A percentile compares a stretch with the other conserved stretches of the same genome.
Evolutionary conservation across 2,329 filamentous ascomycete species (phyloP).

Genomic region (Diaporthe sp.): DNA sequence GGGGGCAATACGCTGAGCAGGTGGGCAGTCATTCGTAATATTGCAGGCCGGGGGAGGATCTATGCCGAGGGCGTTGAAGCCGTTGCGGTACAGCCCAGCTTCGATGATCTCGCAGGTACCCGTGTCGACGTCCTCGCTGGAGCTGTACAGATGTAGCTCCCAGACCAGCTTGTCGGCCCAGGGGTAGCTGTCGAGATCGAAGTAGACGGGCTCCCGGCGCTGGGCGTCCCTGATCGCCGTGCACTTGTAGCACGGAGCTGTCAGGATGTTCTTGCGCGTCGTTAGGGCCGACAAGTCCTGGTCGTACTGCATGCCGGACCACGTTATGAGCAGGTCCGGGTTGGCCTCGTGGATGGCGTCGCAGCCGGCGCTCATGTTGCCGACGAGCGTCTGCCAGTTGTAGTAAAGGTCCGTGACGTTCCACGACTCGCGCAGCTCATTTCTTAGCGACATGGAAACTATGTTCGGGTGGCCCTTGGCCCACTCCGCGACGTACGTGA

Average conservation of each 20-base stretch:
- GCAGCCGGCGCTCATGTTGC: slow-evolving; percentile 57
- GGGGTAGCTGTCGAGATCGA: slow-evolving; percentile 58
- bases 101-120: slow-evolving; percentile 61
- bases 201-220: slow-evolving; percentile 57
- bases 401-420: slow-evolving; percentile 53
- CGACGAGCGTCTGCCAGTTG: slow-evolving; percentile 60
- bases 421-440: slow-evolving; percentile 55
- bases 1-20: slow-evolving; percentile 56
- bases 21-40: slow-evolving; percentile 52
- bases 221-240: slow-evolving; percentile 56
- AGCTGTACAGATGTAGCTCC: slow-evolving; percentile 59
- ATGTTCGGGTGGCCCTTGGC: slow-evolving; percentile 54
- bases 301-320: slow-evolving; percentile 63
- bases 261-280: slow-evolving; percentile 53
- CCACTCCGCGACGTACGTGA: slow-evolving; percentile 63
- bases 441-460: slow-evolving; percentile 56
- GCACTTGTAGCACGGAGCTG: slow-evolving; percentile 56
- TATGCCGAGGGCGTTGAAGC: slow-evolving; percentile 61
- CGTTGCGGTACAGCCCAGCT: slow-evolving; percentile 61
- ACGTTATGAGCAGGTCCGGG: slow-evolving; percentile 59
- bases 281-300: slow-evolving; percentile 59
- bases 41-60: slow-evolving; percentile 55
- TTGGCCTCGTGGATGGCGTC: slow-evolving; percentile 59
- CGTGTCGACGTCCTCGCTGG: slow-evolving; percentile 57
- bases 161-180: slow-evolving; percentile 63